Evolutionary conservation across 2,329 filamentous ascomycete species (phyloP).

Genomic region (Calonectria hawksworthii): DNA sequence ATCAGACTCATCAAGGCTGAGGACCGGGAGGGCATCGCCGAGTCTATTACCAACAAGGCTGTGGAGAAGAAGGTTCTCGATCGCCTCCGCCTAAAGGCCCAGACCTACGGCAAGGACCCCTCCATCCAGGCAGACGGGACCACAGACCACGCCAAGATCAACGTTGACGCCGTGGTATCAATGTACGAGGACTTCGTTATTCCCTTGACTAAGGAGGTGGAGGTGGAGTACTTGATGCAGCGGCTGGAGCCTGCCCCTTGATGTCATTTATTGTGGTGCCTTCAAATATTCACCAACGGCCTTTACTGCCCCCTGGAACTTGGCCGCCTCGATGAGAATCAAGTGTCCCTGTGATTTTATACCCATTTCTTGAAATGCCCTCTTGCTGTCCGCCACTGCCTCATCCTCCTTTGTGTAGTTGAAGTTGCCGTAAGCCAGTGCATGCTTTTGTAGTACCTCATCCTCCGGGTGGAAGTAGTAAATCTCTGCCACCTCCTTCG

Average conservation of each 20-base stretch:
- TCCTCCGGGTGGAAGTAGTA: conserved; percentile 98
- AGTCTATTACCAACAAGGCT: conserved; percentile 88
- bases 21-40: conserved; percentile 86
- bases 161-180: conserved; percentile 89
- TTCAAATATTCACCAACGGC: conserved; percentile 82
- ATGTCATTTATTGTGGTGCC: conserved; percentile 58
- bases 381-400: conserved; percentile 87
- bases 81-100: conserved; percentile 87
- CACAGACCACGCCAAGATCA: conserved; percentile 81
- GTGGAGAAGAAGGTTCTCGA: conserved; percentile 95
- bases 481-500: conserved; percentile 69
- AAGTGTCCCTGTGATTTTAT: conserved; percentile 87
- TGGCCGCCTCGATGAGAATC: conserved; percentile 86
- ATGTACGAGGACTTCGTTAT: conserved; percentile 97
- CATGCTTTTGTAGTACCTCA: conserved; percentile 85
- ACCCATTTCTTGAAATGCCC: conserved; percentile 94
- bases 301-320: conserved; percentile 82
- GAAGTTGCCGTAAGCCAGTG: conserved; percentile 77
- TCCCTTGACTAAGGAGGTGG: conserved; percentile 96
- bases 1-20: conserved; percentile 84
- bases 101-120: conserved; percentile 94
- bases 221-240: conserved; percentile 99
- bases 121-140: conserved; percentile 66
- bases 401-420: conserved; percentile 87
- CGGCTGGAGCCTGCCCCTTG: conserved; percentile 69